Evolutionary conservation across 306 rosid genomes (phyloP).

Genomic region (Amphicarpaea edgeworthii): DNA sequence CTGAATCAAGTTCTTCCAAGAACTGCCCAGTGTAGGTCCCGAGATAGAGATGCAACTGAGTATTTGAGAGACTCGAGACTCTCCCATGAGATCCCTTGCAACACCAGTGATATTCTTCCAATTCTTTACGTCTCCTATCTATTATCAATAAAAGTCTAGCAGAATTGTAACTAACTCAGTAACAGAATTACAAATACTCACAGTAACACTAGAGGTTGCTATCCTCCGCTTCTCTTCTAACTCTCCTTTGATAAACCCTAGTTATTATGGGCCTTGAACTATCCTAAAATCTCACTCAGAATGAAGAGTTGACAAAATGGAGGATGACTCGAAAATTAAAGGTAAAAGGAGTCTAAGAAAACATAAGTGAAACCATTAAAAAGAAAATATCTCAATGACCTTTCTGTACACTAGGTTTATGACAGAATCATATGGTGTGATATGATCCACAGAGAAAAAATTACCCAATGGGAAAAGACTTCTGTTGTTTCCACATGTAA

Average conservation of each 20-base stretch:
- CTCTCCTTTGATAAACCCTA: not conserved
- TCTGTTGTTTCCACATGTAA: not conserved
- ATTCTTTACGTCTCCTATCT: not conserved
- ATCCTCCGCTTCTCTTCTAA: not conserved
- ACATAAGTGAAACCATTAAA: not conserved
- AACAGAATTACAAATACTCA: not conserved
- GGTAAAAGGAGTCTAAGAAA: not conserved
- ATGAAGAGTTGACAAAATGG: not conserved
- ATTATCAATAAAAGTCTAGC: not conserved
- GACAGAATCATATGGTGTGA: not conserved
- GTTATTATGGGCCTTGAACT: not conserved
- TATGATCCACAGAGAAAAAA: not conserved
- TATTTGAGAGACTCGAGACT: not conserved
- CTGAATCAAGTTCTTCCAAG: not conserved
- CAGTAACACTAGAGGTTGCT: not conserved
- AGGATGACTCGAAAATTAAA: not conserved
- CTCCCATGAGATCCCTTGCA: not conserved
- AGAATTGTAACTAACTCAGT: not conserved
- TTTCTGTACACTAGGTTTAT: not conserved
- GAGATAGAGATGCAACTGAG: not conserved
- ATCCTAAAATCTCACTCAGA: not conserved
- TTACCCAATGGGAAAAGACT: not conserved
- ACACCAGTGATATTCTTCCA: not conserved
- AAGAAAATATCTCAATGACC: slow-evolving; percentile 4
- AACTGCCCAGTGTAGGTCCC: not conserved